phyloP scores from a whole-genome alignment of 768 basidiomycete genomes.

The Auricularia sp. region DNA sequence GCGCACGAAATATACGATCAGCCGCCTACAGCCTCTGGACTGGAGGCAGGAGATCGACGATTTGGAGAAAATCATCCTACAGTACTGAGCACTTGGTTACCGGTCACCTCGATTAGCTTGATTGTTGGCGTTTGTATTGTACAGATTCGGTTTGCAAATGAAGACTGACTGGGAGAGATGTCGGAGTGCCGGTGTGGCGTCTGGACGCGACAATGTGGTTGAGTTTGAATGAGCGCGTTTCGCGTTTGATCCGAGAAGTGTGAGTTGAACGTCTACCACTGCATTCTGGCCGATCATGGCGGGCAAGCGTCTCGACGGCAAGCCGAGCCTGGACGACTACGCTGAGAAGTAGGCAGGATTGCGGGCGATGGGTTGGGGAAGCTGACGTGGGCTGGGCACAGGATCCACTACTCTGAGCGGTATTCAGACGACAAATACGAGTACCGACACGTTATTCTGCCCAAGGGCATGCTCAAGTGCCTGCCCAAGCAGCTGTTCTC shows the following conservation, averaged over 20 bases:
- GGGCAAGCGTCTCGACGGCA: background rate
- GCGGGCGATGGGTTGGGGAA: background rate
- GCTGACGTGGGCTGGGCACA: slow-evolving; percentile 19
- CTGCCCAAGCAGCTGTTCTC: slow-evolving; percentile 76
- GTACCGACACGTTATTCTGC: slow-evolving; percentile 95
- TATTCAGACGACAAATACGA: slow-evolving; percentile 90
- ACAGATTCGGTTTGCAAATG: background rate
- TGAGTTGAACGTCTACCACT: too few relatives aligned
- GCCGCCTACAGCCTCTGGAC: too few relatives aligned
- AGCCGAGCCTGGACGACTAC: slow-evolving; percentile 1
- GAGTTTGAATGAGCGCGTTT: too few relatives aligned
- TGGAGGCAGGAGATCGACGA: too few relatives aligned
- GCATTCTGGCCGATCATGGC: background rate
- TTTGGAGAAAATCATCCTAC: too few relatives aligned
- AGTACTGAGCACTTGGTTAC: too few relatives aligned
- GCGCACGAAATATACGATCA: slow-evolving; percentile 74
- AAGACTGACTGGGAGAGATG: too few relatives aligned
- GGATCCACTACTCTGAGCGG: slow-evolving; percentile 85
- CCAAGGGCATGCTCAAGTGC: slow-evolving; percentile 88
- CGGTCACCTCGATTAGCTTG: too few relatives aligned
- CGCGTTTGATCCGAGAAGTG: too few relatives aligned
- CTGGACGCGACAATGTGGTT: background rate
- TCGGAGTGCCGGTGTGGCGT: background rate
- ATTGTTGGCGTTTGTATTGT: background rate
- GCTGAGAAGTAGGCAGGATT: background rate